Percentiles rank a stretch among this genome's conserved stretches.
Evolutionary conservation across 352 stramenopile species (phyloP).

Genomic region (Pythium scleroteichum): DNA sequence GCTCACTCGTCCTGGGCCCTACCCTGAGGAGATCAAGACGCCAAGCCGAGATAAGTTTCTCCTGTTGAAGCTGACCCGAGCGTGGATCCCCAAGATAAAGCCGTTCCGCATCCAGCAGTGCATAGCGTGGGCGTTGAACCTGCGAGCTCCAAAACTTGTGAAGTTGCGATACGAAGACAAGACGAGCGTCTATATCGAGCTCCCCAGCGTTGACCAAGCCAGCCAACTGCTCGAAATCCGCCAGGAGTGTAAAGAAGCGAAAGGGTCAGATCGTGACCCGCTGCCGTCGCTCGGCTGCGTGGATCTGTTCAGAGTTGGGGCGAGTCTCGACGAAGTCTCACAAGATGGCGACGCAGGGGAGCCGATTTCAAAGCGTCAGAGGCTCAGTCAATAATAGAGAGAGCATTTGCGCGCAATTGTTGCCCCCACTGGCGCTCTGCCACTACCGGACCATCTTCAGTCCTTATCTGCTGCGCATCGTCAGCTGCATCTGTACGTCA

Average conservation of each 20-base stretch:
- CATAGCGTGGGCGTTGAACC: slow-evolving; percentile 48
- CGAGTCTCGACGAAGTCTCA: too few species aligned
- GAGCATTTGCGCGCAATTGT: too few species aligned
- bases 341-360: background rate
- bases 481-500: background rate
- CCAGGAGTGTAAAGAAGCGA: slow-evolving; percentile 8
- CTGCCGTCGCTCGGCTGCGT: slow-evolving; percentile 28
- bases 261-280: slow-evolving; percentile 22
- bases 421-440: too few species aligned
- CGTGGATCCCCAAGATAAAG: slow-evolving; percentile 45
- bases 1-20: slow-evolving; percentile 19
- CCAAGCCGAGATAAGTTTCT: slow-evolving; percentile 57
- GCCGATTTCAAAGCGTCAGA: background rate
- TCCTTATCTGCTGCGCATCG: background rate
- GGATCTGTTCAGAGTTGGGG: slow-evolving; percentile 11
- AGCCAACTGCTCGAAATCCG: slow-evolving; percentile 18
- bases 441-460: too few species aligned
- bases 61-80: slow-evolving; percentile 55
- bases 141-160: slow-evolving; percentile 22
- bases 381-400: background rate
- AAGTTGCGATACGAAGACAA: slow-evolving; percentile 24
- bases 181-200: slow-evolving; percentile 19
- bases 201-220: slow-evolving; percentile 12
- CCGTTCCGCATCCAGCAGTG: slow-evolving; percentile 80
- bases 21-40: slow-evolving; percentile 22